Conservation (phyloP, 2,329 filamentous ascomycete genomes). For the Hypomyces rosellus region DNA sequence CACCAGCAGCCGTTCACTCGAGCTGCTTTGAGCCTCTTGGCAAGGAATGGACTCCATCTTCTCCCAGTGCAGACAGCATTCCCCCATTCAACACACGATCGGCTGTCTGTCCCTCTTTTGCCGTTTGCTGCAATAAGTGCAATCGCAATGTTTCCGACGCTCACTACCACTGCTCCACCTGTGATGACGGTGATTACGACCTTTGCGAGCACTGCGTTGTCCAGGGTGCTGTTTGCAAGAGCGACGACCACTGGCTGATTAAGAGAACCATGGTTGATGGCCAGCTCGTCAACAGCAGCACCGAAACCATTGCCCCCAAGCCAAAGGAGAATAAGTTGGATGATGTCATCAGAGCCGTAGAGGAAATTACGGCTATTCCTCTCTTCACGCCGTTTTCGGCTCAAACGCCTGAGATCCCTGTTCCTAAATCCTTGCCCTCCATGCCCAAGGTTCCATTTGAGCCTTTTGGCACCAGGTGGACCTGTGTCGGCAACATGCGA, state of each 20-base stretch:
- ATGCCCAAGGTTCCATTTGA: conserved; percentile 18
- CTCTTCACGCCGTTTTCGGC: conserved; percentile 4
- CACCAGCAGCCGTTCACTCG: too few relatives aligned
- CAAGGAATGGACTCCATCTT: background rate
- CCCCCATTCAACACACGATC: background rate
- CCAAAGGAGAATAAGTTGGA: conserved; percentile 29
- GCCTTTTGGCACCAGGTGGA: conserved; percentile 15
- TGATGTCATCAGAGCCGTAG: conserved; percentile 13
- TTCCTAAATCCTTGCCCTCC: conserved; percentile 11
- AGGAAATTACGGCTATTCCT: too few relatives aligned
- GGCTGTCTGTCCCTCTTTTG: conserved; percentile 43
- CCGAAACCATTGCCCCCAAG: conserved; percentile 70
- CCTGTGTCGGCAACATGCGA: conserved; percentile 37
- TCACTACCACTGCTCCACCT: conserved; percentile 93
- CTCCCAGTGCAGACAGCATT: background rate
- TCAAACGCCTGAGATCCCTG: background rate
- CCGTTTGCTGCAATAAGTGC: conserved; percentile 92
- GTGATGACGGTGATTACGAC: conserved; percentile 90
- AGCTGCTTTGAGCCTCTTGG: background rate
- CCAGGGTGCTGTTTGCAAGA: conserved; percentile 68
- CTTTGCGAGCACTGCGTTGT: conserved; percentile 77
- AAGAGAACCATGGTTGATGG: conserved; percentile 80
- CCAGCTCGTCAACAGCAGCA: conserved; percentile 75
- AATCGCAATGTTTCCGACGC: conserved; percentile 68
- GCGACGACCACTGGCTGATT: conserved; percentile 84